These are phyloP conservation scores for Neofusicoccum kwambonambiense DNA, from an alignment of 2,329 filamentous ascomycete species.

Conservation along the genomic window DNA sequence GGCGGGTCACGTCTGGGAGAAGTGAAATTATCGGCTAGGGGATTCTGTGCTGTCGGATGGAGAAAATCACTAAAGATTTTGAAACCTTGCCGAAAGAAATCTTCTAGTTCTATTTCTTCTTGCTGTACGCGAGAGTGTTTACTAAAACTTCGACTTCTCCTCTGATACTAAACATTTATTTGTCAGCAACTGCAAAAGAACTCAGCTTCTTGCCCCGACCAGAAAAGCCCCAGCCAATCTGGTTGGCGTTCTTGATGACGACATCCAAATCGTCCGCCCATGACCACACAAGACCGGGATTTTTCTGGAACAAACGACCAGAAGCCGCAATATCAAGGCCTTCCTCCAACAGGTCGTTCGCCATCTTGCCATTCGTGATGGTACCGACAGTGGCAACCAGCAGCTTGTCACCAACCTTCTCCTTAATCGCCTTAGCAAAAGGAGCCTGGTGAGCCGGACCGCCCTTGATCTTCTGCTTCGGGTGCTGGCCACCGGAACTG, in stretches of 20 bases:
- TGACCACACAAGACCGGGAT: constrained; percentile 74
- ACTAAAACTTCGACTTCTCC: too few species aligned
- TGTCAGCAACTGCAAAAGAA: not conserved
- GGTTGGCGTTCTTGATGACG: constrained; percentile 68
- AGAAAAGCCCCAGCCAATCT: constrained; percentile 64
- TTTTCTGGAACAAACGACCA: constrained; percentile 76
- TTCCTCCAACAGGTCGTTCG: constrained; percentile 58
- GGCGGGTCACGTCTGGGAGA: too few species aligned
- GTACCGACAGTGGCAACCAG: constrained; percentile 72
- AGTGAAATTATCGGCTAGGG: too few species aligned
- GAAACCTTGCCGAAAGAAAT: too few species aligned
- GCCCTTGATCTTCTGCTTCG: constrained; percentile 58
- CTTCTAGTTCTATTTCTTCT: too few species aligned
- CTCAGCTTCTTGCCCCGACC: constrained; percentile 44
- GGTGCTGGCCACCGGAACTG: constrained; percentile 70
- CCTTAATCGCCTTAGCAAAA: constrained; percentile 70
- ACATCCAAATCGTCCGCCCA: constrained; percentile 72
- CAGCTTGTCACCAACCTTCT: constrained; percentile 68
- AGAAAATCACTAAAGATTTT: too few species aligned
- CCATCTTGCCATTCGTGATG: constrained; percentile 68
- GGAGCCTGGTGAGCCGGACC: constrained; percentile 72
- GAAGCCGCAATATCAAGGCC: constrained; percentile 68
- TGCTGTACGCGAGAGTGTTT: too few species aligned
- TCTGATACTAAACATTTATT: too few species aligned
- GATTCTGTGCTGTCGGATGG: too few species aligned